These are phyloP conservation scores for Sclerotinia sclerotiorum DNA, from an alignment of 2,329 filamentous ascomycete species.

Conservation along the genomic window DNA sequence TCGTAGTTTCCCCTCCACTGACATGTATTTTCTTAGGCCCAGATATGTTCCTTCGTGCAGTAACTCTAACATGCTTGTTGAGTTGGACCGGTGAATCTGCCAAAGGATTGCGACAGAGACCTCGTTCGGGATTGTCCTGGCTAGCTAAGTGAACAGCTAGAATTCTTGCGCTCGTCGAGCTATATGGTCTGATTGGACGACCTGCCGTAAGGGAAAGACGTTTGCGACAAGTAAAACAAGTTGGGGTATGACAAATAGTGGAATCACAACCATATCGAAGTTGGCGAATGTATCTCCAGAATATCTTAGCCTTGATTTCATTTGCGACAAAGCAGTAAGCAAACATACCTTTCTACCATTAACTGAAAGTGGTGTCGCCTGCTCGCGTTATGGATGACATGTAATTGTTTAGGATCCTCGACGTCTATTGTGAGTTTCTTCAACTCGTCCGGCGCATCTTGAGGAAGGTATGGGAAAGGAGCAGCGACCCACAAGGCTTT, in stretches of 20 bases:
- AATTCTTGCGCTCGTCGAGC: slow-evolving; percentile 75
- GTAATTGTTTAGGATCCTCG: slow-evolving; percentile 61
- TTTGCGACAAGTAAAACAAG: slow-evolving; percentile 77
- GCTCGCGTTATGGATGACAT: slow-evolving; percentile 59
- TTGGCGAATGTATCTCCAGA: slow-evolving; percentile 71
- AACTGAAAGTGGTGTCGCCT: slow-evolving; percentile 65
- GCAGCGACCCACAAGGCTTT: slow-evolving; percentile 62
- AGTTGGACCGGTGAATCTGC: slow-evolving; percentile 22
- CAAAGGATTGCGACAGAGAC: slow-evolving; percentile 56
- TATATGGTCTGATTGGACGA: slow-evolving; percentile 74
- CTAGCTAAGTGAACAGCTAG: slow-evolving; percentile 78
- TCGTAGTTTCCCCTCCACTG: background rate
- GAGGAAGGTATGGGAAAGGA: slow-evolving; percentile 58
- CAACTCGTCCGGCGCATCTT: slow-evolving; percentile 60
- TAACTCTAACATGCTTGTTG: slow-evolving; percentile 9
- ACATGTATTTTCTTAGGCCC: slow-evolving; percentile 1
- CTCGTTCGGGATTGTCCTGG: slow-evolving; percentile 71
- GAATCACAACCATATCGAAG: slow-evolving; percentile 78
- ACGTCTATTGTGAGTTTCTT: slow-evolving; percentile 56
- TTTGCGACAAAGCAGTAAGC: background rate
- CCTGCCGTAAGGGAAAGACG: slow-evolving; percentile 62
- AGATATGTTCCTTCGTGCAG: slow-evolving; percentile 15
- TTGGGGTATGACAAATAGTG: slow-evolving; percentile 67
- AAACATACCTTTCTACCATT: slow-evolving; percentile 60
- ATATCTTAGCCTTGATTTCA: slow-evolving; percentile 22